Base-by-base conservation (phyloP, 208 protist genomes). In the Plasmodiophora brassicae region DNA sequence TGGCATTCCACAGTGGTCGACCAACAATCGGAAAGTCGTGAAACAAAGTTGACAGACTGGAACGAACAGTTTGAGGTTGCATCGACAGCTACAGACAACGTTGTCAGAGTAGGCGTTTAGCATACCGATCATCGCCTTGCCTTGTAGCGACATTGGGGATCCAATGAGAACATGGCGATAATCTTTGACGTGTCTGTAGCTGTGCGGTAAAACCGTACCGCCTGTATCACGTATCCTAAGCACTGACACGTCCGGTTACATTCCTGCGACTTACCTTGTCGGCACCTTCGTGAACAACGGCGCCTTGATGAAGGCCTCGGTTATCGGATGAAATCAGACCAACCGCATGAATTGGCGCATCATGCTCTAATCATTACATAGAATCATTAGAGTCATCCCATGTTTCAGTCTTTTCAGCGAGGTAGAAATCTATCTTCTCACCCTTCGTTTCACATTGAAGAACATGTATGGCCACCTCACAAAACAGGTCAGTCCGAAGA, bases 21-120 rank as follows among this genome's bases (percentile, higher is more conserved):
- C 65, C n/a, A 14, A 78, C 65, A 78, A 78, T 78, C 41, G 65
- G 32, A 32, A 78, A 78, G 41, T 78, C 65, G 41, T 78, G 65
- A 32, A 78, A 78, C n/a, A 78, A 32, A 5, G 65, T 78, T 38
- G 65, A 78, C 14, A 78, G n/a, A 5, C 32, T 32, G 10, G 65
- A 78, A 14, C 32, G 5, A 5, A 78, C 5, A 14, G 32, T 44
- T 36, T 78, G 65, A 32, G 14, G n/a, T 38, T 78, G n/a, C 20
- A 78, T n/a, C 32, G n/a, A 5, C 10, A 78, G 5, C 65, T 78
- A 5, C 65, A 78, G 32, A 36, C 65, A 78, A 32, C 5, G n/a
- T 78, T 78, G 5, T 5, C n/a, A 78, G 65, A 14, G n/a, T 38
- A 78, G 5, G n/a, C n/a, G 41, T 36, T 5, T 5, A 78, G 65